Conservation (phyloP, 1,284 basidiomycete genomes). For the Marasmius fiardii region DNA sequence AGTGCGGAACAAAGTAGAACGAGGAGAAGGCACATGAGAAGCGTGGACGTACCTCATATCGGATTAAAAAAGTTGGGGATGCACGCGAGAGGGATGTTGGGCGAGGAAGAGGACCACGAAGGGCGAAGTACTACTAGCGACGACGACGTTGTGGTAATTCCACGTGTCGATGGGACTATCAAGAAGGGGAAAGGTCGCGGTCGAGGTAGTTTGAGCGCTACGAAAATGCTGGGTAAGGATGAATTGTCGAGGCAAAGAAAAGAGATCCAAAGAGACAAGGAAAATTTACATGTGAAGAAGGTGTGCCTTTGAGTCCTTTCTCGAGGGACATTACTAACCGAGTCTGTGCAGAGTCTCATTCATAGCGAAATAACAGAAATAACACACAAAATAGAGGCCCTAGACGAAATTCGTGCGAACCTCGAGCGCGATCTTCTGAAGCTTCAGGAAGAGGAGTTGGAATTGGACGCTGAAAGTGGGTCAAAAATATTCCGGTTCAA, state of each 20-base stretch:
- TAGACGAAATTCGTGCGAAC: conserved; percentile 80
- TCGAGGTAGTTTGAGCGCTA: conserved; percentile 64
- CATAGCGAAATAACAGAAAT: conserved; percentile 86
- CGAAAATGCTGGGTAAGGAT: conserved; percentile 74
- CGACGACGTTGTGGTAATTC: conserved; percentile 62
- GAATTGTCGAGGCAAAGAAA: conserved; percentile 79
- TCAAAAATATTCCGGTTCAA: conserved; percentile 16
- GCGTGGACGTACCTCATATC: conserved; percentile 73
- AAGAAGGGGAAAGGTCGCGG: conserved; percentile 56
- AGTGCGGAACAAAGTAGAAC: conserved; percentile 77
- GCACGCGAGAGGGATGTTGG: conserved; percentile 71
- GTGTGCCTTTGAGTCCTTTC: conserved; percentile 35
- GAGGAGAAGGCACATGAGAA: conserved; percentile 74
- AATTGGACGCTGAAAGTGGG: conserved; percentile 91
- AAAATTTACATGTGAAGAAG: conserved; percentile 83
- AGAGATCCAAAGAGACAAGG: conserved; percentile 86
- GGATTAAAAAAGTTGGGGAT: conserved; percentile 80
- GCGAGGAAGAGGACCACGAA: conserved; percentile 57
- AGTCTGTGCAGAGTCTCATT: conserved; percentile 70
- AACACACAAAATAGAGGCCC: conserved; percentile 80
- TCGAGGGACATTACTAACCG: conserved; percentile 11
- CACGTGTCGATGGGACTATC: conserved; percentile 35
- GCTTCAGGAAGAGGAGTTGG: conserved; percentile 93
- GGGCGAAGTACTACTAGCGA: conserved; percentile 61
- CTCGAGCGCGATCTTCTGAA: conserved; percentile 83